Conservation (phyloP, 805 yeast genomes). For the Candida pseudofarinosa region DNA sequence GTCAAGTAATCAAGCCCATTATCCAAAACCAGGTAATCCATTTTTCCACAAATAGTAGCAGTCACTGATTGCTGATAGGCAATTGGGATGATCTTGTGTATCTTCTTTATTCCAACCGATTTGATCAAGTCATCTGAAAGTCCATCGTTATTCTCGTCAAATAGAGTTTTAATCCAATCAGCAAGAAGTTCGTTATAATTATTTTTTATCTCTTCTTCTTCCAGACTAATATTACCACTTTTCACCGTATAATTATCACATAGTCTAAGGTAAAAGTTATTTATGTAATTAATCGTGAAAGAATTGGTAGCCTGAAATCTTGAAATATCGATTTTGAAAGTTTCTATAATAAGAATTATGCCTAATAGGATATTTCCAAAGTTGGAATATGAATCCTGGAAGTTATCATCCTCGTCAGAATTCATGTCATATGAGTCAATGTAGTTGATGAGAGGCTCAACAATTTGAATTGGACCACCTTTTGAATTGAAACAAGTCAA, state of each 20-base stretch:
- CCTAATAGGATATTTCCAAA: slow-evolving; percentile 57
- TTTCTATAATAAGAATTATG: slow-evolving; percentile 20
- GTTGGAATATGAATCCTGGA: slow-evolving; percentile 65
- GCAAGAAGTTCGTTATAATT: slow-evolving; percentile 34
- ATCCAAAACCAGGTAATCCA: slow-evolving; percentile 56
- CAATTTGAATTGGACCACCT: slow-evolving; percentile 41
- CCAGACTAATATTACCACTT: slow-evolving; percentile 16
- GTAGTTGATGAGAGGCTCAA: slow-evolving; percentile 43
- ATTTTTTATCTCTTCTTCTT: slow-evolving; percentile 24
- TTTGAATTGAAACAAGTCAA: slow-evolving; percentile 40
- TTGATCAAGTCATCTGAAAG: slow-evolving; percentile 79
- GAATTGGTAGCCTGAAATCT: slow-evolving; percentile 23
- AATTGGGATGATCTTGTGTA: slow-evolving; percentile 64
- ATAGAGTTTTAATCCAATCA: slow-evolving; percentile 78
- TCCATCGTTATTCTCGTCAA: slow-evolving; percentile 63
- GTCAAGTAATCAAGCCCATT: slow-evolving; percentile 85
- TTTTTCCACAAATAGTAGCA: slow-evolving; percentile 52
- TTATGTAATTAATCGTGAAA: slow-evolving; percentile 29
- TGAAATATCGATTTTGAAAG: slow-evolving; percentile 24
- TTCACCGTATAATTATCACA: slow-evolving; percentile 26
- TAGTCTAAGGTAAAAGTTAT: slow-evolving; percentile 28
- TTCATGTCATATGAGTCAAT: slow-evolving; percentile 43
- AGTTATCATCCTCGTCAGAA: slow-evolving; percentile 51
- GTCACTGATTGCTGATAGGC: slow-evolving; percentile 69
- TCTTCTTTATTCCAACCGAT: slow-evolving; percentile 60